A percentile compares a stretch with the other conserved stretches of the same genome.
Conservation (phyloP, 345 rosid species). For the Lepidium didymum region DNA sequence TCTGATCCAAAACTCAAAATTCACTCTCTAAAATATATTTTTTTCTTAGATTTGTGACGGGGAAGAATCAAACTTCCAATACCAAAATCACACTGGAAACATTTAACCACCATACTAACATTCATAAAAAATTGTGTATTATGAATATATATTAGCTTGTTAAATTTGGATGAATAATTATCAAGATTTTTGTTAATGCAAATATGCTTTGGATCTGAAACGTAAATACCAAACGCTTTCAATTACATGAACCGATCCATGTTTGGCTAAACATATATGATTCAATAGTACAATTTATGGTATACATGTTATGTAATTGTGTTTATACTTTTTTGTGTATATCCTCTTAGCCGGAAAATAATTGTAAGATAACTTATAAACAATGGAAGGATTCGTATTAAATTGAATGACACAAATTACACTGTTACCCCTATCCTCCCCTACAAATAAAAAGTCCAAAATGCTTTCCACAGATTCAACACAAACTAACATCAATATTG, state of each 20-base stretch:
- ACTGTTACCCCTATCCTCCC: not conserved
- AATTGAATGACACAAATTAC: not conserved
- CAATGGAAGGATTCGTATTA: not conserved
- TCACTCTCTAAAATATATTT: no score
- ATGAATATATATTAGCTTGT: no score
- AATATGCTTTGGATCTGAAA: no score
- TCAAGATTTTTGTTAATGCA: no score
- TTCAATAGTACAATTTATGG: not conserved
- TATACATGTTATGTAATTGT: not conserved
- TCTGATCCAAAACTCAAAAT: no score
- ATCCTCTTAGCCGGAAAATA: not conserved
- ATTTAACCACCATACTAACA: no score
- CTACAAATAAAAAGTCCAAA: constrained; percentile 7
- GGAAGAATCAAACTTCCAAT: no score
- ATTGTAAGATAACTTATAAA: not conserved
- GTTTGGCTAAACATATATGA: not conserved
- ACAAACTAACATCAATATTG: not conserved
- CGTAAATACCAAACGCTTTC: not conserved
- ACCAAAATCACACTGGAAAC: no score
- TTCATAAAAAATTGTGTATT: no score
- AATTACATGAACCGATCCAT: not conserved
- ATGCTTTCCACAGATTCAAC: not conserved
- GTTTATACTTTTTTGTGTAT: not conserved
- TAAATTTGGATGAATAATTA: no score
- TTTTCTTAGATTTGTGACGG: no score